Percentiles rank a stretch among this genome's conserved stretches.
Evolutionary conservation across 768 basidiomycete genomes (phyloP).

Genomic region (Mrakia hoshinonis): DNA sequence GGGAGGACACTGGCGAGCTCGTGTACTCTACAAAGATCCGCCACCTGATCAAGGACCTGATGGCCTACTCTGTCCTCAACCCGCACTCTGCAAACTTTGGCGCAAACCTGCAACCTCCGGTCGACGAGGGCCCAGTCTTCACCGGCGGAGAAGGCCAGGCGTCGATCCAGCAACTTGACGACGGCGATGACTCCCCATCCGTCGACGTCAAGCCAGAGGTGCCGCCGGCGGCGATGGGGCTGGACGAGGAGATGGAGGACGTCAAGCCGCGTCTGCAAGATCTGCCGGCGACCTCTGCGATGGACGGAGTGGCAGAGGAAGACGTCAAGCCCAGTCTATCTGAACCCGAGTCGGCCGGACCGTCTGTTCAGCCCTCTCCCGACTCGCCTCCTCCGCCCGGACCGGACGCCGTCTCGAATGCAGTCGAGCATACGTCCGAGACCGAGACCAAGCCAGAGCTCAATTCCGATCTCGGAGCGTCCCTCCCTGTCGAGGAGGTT

Average conservation of each 20-base stretch:
- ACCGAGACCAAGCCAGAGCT: neutral
- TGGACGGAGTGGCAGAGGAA: too few species aligned
- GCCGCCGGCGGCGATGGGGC: neutral
- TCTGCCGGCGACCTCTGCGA: slow-evolving; percentile 24
- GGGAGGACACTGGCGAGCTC: slow-evolving; percentile 9
- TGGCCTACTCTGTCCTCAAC: slow-evolving; percentile 71
- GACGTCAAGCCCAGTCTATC: too few species aligned
- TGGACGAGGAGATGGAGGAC: neutral
- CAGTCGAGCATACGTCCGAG: neutral
- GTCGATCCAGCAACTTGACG: neutral
- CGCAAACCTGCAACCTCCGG: slow-evolving; percentile 32
- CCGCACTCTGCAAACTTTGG: slow-evolving; percentile 74
- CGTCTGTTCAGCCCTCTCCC: too few species aligned
- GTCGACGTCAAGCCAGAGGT: neutral
- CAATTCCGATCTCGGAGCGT: too few species aligned
- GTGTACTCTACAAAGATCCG: slow-evolving; percentile 75
- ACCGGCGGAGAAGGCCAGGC: neutral
- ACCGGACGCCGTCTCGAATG: too few species aligned
- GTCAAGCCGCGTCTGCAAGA: neutral
- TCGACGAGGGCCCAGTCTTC: neutral
- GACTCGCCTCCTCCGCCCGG: too few species aligned
- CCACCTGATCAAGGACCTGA: slow-evolving; percentile 67
- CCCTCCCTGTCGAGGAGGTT: neutral
- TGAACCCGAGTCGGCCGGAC: too few species aligned
- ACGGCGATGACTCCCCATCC: neutral